Evolutionary conservation across 129 eudicot species (phyloP).

Genomic region (Flaveria trinervia): DNA sequence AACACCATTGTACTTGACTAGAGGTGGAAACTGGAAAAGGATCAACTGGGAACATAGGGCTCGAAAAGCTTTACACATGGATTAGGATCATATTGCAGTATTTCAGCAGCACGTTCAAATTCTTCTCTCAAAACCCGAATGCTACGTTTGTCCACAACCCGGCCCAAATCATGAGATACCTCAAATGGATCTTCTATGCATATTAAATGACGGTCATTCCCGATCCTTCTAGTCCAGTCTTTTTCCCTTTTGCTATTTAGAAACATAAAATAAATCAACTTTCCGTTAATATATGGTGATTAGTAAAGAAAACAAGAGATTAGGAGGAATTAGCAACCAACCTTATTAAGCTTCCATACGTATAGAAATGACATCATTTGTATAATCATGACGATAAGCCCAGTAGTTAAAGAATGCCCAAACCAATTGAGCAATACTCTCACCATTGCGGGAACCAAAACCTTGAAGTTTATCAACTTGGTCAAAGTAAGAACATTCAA

Average conservation of each 20-base stretch:
- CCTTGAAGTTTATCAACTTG: conserved; percentile 73
- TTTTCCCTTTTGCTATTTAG: conserved; percentile 68
- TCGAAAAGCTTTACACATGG: conserved; percentile 78
- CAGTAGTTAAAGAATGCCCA: conserved; percentile 94
- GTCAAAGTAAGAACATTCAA: conserved; percentile 75
- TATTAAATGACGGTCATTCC: conserved; percentile 90
- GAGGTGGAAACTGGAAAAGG: background rate
- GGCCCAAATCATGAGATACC: conserved; percentile 84
- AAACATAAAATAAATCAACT: background rate
- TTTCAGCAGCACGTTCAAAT: conserved; percentile 89
- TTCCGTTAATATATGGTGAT: background rate
- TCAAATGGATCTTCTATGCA: conserved; percentile 99
- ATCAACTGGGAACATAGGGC: conserved; percentile 65
- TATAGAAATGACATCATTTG: conserved; percentile 78
- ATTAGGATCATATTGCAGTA: conserved; percentile 70
- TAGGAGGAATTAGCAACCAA: conserved; percentile 34
- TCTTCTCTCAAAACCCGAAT: conserved; percentile 88
- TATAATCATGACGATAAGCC: conserved; percentile 90
- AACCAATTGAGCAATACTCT: conserved; percentile 69
- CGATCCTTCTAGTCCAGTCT: conserved; percentile 95
- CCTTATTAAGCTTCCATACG: conserved; percentile 76
- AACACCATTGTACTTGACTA: conserved; percentile 9
- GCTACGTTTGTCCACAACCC: conserved; percentile 90
- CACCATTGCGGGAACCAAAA: conserved; percentile 71
- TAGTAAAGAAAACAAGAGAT: background rate